These are phyloP conservation scores for Rubia balearica DNA, from an alignment of 305 asterid genomes.

Conservation along the genomic window DNA sequence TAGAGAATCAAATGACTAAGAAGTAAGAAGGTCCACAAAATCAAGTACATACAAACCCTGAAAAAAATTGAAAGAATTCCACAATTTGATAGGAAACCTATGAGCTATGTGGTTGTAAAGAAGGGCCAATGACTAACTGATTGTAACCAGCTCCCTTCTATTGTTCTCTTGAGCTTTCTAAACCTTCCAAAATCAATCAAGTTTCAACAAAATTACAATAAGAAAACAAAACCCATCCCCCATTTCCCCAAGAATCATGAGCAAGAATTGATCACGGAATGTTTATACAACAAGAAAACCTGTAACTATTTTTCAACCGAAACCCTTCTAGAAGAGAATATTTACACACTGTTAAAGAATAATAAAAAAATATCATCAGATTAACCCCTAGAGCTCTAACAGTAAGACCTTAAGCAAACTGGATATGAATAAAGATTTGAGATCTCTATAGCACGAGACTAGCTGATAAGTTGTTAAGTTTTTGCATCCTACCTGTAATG, in stretches of 20 bases:
- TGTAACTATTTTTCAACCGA: neutral
- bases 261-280: no score
- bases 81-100: constrained; percentile 29
- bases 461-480: no score
- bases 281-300: no score
- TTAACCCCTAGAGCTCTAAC: no score
- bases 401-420: no score
- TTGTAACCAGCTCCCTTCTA: constrained; percentile 38
- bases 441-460: no score
- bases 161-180: constrained; percentile 47
- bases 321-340: no score
- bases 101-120: constrained; percentile 46
- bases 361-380: no score
- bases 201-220: constrained; percentile 1
- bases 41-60: neutral
- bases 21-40: neutral
- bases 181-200: constrained; percentile 46
- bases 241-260: neutral
- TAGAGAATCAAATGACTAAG: neutral
- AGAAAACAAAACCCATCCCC: neutral
- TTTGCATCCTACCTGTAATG: no score
- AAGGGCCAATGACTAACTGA: constrained; percentile 56
- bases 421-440: no score
- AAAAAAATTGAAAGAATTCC: neutral
- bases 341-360: no score